A percentile compares a stretch with the other conserved stretches of the same genome.
Conservation (phyloP, 2,329 filamentous ascomycete species). For the Ceratocystis alfenasii region DNA sequence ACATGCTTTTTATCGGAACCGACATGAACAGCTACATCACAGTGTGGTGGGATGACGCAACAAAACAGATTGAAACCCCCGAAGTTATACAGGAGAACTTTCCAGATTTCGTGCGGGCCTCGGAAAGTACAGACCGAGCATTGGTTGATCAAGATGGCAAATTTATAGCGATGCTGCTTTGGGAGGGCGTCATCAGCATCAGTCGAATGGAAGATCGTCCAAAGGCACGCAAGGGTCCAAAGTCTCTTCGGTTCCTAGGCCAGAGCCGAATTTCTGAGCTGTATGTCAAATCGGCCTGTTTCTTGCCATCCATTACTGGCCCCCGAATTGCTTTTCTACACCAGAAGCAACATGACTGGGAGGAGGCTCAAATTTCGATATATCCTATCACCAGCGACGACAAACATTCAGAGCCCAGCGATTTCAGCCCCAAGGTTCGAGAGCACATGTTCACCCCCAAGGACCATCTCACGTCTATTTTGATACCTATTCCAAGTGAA, state of each 20-base stretch:
- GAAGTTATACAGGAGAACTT: conserved; percentile 42
- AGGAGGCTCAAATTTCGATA: conserved; percentile 44
- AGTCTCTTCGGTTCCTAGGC: conserved; percentile 31
- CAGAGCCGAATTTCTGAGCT: conserved; percentile 47
- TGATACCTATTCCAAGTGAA: conserved; percentile 49
- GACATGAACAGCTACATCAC: conserved; percentile 87
- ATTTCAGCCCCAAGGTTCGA: conserved; percentile 46
- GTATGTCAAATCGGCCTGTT: conserved; percentile 46
- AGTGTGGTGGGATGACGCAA: conserved; percentile 61
- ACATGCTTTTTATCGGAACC: conserved; percentile 86
- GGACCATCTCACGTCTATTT: conserved; percentile 45
- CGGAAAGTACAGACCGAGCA: conserved; percentile 71
- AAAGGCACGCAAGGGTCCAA: conserved; percentile 11
- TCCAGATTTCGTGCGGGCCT: conserved; percentile 57
- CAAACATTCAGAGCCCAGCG: conserved; percentile 41
- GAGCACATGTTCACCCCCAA: conserved; percentile 42
- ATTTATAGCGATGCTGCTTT: conserved; percentile 46
- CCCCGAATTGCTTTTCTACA: conserved; percentile 48
- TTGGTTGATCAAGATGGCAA: conserved; percentile 68
- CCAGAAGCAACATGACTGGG: conserved; percentile 40
- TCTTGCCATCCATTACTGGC: conserved; percentile 46
- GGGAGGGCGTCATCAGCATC: conserved; percentile 48
- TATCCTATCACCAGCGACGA: conserved; percentile 50
- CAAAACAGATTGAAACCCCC: conserved; percentile 39
- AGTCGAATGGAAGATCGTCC: conserved; percentile 36